Base-by-base conservation (phyloP, 164 flowering plant species). In the Platanus orientalis region DNA sequence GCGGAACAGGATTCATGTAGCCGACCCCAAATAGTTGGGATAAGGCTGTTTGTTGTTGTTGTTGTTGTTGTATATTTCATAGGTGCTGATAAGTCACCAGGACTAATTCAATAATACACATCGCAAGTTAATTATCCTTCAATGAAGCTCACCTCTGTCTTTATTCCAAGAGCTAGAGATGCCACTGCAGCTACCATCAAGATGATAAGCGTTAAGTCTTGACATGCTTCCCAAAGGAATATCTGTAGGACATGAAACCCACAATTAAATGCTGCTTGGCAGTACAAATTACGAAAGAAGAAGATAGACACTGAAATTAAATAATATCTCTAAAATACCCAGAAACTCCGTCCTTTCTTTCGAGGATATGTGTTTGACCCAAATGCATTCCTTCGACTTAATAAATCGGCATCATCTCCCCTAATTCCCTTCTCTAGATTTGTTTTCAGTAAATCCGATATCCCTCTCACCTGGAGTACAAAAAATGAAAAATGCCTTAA, bases 201-300 rank as follows among this genome's bases (percentile, higher is more conserved):
- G 73, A 95, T 95, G 60, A 95, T 85, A 53, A 92, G 80, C 14
- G 99, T 95, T 7, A 89, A 75, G 71, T 95, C 97, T 64, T 88
- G 89, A 80, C 97, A 92, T 55, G 99, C 96, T 68, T 95, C 97
- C 97, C 93, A 92, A 24, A 95, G 79, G 68, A 95, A 95, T 67
- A 71, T 77, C 99, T 95, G 54, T 23, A 70, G 20, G 23, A 23
- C 13, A 34, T 11, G 57, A 45, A 50, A 19, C 21, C 57, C 7
- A 34, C 2, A 42, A 27, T 2, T 45, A 34, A 54, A 14, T 27
- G 32, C 11, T 2, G 6, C 32, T 29, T 29, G 47, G 27, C 11
- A 42, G 26, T 25, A 21, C 20, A 6, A 45, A 14, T 30, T 26
- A 19, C 12, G 28, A 21, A 47, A 26, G 0, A 45, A 34, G 0